Evolutionary conservation across 139 green algal species (phyloP), one percentile per base, ranked within the genome.

Genomic region (Chlorella sp.): DNA sequence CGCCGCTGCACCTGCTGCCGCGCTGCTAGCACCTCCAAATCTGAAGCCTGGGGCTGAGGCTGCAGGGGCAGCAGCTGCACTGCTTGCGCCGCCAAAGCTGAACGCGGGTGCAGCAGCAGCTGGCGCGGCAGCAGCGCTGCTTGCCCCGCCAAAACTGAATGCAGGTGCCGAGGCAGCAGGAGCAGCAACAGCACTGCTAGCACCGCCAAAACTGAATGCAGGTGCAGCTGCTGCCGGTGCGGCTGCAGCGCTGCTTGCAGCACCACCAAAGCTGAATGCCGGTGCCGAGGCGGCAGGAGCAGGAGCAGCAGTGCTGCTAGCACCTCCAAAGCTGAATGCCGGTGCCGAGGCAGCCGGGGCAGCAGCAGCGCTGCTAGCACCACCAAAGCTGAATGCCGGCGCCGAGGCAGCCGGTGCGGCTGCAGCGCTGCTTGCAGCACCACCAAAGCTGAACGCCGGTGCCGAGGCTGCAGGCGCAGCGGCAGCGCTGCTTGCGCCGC

Each of bases 221-320:
- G 74, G 30, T 17, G 47, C n/a, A 4, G 47, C 17, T 20, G 74
- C 41, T 63, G 71, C 71, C 26, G 71, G 9, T 11, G 71, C 30
- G 26, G 15, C 41, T 12, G 26, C 39, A 17, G 71, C 74, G 21
- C 63, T 32, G n/a, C 26, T 70, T 16, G 63, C 63, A 18, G 63
- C 63, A 18, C 74, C 74, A 6, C 74, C 74, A 67, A 80, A 65
- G 47, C 74, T 80, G 51, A 80, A 80, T 18, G 74, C 74, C 13
- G 74, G 74, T 4, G 74, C 74, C 25, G 38, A 44, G 20, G 30
- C 34, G 21, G 47, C 74, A 47, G 30, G 30, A 6, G 73, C 23
- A 6, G 30, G n/a, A 21, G 70, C 38, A 6, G 25, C 13, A 26
- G n/a, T n/a, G n/a, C 38, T 12, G n/a, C 28, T 44, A 0, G 44